phyloP scores from a whole-genome alignment of 768 basidiomycete genomes.

The Sarcodon aspratus region DNA sequence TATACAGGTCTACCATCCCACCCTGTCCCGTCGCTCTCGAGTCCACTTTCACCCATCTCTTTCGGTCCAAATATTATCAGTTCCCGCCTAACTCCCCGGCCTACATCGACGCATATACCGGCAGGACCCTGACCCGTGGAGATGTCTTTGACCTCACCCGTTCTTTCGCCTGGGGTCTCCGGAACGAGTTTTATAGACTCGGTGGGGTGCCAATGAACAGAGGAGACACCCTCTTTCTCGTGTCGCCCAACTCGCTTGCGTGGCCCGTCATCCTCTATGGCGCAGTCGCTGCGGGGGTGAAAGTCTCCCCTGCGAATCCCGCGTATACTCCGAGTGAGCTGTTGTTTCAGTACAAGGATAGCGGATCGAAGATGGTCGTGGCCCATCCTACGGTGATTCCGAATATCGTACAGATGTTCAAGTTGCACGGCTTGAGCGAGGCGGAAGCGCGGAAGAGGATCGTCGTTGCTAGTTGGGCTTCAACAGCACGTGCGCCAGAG shows the following conservation, averaged over 20 bases:
- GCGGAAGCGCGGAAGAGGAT: conserved; percentile 40
- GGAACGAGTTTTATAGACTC: conserved; percentile 11
- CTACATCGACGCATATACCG: conserved; percentile 57
- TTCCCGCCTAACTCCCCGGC: conserved; percentile 24
- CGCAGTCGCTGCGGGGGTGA: conserved; percentile 52
- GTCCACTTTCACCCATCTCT: conserved; percentile 41
- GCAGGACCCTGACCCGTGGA: conserved; percentile 41
- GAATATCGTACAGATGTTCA: conserved; percentile 46
- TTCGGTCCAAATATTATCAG: conserved; percentile 18
- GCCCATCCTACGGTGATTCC: conserved; percentile 44
- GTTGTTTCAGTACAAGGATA: conserved; percentile 59
- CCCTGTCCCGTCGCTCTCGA: conserved; percentile 24
- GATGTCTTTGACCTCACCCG: conserved; percentile 43
- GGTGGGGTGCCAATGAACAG: conserved; percentile 21
- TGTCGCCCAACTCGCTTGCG: conserved; percentile 56
- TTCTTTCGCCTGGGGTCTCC: conserved; percentile 47
- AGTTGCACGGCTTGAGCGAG: conserved; percentile 31
- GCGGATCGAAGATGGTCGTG: conserved; percentile 50
- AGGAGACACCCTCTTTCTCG: conserved; percentile 53
- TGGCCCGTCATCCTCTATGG: conserved; percentile 37
- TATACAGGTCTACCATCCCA: conserved; percentile 36
- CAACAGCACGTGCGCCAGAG: conserved; percentile 4
- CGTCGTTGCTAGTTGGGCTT: conserved; percentile 33
- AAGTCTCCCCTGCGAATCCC: conserved; percentile 64
- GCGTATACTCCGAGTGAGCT: conserved; percentile 61